Percentiles rank a stretch among this genome's conserved stretches.
Evolutionary conservation across 352 stramenopile genomes (phyloP).

Genomic region (Pythium pyrilobum): DNA sequence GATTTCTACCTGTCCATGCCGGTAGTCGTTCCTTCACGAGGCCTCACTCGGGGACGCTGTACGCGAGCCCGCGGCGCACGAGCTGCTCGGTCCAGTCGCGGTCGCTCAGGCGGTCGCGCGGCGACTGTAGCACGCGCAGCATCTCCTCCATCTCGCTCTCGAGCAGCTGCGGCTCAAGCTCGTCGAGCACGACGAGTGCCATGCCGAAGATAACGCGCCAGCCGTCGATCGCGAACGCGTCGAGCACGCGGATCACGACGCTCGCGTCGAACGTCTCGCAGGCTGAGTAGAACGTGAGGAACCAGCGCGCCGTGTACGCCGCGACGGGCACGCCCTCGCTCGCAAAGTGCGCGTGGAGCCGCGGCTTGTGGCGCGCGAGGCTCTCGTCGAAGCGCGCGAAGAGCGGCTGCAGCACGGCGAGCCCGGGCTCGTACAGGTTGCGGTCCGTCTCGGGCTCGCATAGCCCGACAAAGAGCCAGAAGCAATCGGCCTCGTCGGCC

Average conservation of each 20-base stretch:
- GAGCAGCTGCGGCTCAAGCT: conserved; percentile 50
- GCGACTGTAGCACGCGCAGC: conserved; percentile 58
- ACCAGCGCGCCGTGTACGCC: conserved; percentile 75
- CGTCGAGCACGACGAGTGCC: conserved; percentile 70
- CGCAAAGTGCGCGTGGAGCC: conserved; percentile 53
- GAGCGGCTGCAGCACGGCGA: conserved; percentile 60
- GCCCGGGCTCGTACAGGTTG: conserved; percentile 75
- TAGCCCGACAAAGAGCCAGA: conserved; percentile 79
- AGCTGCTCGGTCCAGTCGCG: conserved; percentile 7
- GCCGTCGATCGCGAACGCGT: conserved; percentile 76
- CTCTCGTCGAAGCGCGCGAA: conserved; percentile 62
- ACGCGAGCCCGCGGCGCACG: conserved; percentile 8
- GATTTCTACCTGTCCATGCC: too few relatives aligned
- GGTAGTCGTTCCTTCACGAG: too few relatives aligned
- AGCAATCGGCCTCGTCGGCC: conserved; percentile 65
- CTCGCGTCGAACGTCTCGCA: conserved; percentile 71
- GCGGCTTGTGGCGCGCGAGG: conserved; percentile 62
- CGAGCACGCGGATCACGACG: conserved; percentile 63
- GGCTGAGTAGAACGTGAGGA: conserved; percentile 80
- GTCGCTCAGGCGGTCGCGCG: conserved; percentile 35
- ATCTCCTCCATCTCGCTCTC: conserved; percentile 63
- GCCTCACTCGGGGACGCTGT: conserved; percentile 10
- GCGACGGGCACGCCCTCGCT: conserved; percentile 56
- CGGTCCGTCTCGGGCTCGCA: conserved; percentile 65
- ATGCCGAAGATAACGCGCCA: conserved; percentile 79